Evolutionary conservation across 768 basidiomycete species (phyloP), one percentile per base, ranked within the genome.

Genomic region (Boletus sp.): DNA sequence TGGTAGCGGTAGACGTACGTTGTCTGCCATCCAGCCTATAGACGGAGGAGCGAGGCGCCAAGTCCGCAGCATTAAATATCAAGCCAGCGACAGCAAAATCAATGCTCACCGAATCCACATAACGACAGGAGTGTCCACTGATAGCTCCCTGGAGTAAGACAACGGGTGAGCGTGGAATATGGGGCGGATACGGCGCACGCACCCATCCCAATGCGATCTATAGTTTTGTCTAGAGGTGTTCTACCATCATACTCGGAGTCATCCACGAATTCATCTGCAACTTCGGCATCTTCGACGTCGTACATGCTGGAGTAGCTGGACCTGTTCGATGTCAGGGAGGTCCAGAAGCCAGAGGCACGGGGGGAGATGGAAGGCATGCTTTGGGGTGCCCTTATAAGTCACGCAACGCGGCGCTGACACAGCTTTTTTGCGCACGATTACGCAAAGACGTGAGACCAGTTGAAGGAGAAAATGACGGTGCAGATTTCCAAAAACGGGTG

Each of bases 201-300:
- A 67, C 90, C 92, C 92, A 96, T 91, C 29, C 92, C 93, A 64
- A 95, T 93, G 38, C 84, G 80, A 66, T 93, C 91, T 70, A 95
- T 92, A 1, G 93, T 93, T 64, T 77, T 87, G 72, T 95, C 93
- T 27, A 95, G 77, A 62, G 80, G 80, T 17, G 82, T 84, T 52
- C 83, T 70, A 14, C 69, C 69, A 60, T 84, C 82, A 35, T 61
- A 71, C 15, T 60, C 63, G 4, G 33, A 17, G 46, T 63, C 67
- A 7, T 65, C 67, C 23, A 65, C 41, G 21, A 55, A 51, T 17
- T 60, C 65, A 27, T 54, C 58, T 49, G 65, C 69, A 52, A 23
- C 39, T 32, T 73, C 75, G 30, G 60, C 59, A 11, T 64, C 64
- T 15, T 69, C 72, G n/a, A 62, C 64, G 44, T 68, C 74, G 42